A percentile compares a stretch with the other conserved stretches of the same genome.
phyloP scores from a whole-genome alignment of 169 alveolate genomes.

The Plasmodium vivax region DNA sequence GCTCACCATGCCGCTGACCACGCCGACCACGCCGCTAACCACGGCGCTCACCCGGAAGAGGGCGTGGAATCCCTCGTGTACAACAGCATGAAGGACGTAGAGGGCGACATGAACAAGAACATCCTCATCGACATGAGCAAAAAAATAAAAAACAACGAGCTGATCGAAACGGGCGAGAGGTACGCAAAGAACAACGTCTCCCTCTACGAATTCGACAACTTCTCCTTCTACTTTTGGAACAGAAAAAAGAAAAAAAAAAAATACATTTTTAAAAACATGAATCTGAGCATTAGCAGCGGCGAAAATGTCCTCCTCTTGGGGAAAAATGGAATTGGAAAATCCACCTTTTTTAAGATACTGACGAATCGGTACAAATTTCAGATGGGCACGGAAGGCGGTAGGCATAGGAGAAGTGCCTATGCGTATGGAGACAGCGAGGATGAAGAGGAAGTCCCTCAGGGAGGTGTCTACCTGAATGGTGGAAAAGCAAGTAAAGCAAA shows the following conservation, averaged over 20 bases:
- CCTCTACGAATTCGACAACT: constrained; percentile 73
- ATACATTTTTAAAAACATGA: constrained; percentile 72
- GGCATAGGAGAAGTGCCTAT: constrained; percentile 22
- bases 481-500: background rate
- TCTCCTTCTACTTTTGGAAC: constrained; percentile 50
- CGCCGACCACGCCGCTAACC: background rate
- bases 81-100: constrained; percentile 30
- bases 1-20: background rate
- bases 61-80: constrained; percentile 36
- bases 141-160: constrained; percentile 64
- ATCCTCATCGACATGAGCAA: constrained; percentile 64
- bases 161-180: constrained; percentile 75
- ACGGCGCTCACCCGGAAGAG: background rate
- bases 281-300: constrained; percentile 70
- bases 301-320: constrained; percentile 80
- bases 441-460: background rate
- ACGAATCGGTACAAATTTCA: constrained; percentile 49
- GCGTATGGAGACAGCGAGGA: constrained; percentile 54
- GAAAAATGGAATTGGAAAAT: constrained; percentile 83
- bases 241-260: constrained; percentile 43
- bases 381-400: background rate
- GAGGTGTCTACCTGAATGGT: background rate
- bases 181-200: constrained; percentile 59
- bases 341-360: constrained; percentile 78
- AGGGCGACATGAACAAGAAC: constrained; percentile 45